Evolutionary conservation across 345 rosid species (phyloP), one percentile per base, ranked within the genome.

Genomic region (Turnera subulata): DNA sequence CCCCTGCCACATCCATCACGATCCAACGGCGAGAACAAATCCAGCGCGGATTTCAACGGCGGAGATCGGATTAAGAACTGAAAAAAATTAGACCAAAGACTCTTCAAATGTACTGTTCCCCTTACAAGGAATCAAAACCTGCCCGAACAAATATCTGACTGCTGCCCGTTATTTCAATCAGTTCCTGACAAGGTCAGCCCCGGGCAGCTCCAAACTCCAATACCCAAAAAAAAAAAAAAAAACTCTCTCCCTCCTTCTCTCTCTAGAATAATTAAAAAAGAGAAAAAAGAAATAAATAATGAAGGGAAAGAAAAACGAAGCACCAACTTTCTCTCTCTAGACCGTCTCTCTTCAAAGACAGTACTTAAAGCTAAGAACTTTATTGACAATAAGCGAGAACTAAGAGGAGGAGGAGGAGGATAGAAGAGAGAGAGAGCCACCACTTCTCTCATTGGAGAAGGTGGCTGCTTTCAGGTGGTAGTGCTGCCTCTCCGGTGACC

Each of bases 131-230:
- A 29, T 29, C 35, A n/a, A 3, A 8, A 47, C 11, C 65, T 64
- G 65, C 62, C 69, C 69, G 56, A 54, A 59, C 61, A 70, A 64
- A 70, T 48, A 64, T 59, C 69, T 70, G 69, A 70, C 54, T 37
- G 25, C 65, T 64, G 65, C 64, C 74, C 65, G 19, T 25, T 24
- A 22, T 2, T 37, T 0, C 24, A 7, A n/a, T 39, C 32, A 46
- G 19, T 49, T 6, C 11, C 69, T 43, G 65, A 52, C 69, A 58
- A 46, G 69, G 74, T 47, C 61, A 64, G 56, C 39, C 13, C 54
- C 69, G 72, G 86, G 90, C 78, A 81, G 68, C 67, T 75, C 50
- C 76, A 69, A 67, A 66, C 79, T 68, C 76, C 77, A 67, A 69
- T 49, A 70, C 56, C 9, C 15, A 18, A 11, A 35, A 35, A 5